These are phyloP conservation scores for Clavispora vitiphila DNA, from an alignment of 805 yeast species.

Conservation along the genomic window DNA sequence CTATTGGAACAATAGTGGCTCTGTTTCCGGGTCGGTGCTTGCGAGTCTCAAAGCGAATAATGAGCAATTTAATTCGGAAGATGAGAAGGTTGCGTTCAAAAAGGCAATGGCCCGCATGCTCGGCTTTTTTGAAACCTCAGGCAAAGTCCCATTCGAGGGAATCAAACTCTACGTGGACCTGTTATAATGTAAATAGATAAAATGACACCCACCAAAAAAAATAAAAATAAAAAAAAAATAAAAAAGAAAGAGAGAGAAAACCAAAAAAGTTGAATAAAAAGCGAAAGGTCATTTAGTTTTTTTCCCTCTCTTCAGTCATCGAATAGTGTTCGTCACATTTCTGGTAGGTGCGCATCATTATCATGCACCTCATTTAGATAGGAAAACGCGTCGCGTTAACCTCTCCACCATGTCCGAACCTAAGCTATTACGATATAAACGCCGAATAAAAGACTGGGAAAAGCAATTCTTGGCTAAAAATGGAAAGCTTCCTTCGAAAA, in stretches of 20 bases:
- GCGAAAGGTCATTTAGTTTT: no score
- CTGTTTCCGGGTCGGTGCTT: constrained; percentile 22
- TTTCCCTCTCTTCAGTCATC: no score
- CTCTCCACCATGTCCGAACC: not conserved
- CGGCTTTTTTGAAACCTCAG: constrained; percentile 8
- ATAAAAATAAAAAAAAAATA: not conserved
- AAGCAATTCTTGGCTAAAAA: constrained; percentile 23
- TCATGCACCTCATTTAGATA: not conserved
- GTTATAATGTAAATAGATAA: not conserved
- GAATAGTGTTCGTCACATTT: no score
- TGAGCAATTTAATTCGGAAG: constrained; percentile 14
- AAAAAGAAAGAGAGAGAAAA: not conserved
- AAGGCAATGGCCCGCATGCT: constrained; percentile 19
- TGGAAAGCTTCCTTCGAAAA: constrained; percentile 27
- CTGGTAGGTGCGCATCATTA: no score
- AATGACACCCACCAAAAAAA: no score
- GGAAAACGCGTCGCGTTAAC: not conserved
- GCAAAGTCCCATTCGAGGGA: constrained; percentile 5
- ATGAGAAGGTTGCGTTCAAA: constrained; percentile 20
- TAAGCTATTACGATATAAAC: constrained; percentile 6
- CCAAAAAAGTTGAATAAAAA: not conserved
- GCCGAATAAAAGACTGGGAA: constrained; percentile 38
- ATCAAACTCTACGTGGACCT: constrained; percentile 2
- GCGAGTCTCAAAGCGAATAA: constrained; percentile 15
- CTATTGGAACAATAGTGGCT: constrained; percentile 24